A percentile compares a stretch with the other conserved stretches of the same genome.
phyloP scores from a whole-genome alignment of 2,329 filamentous ascomycete species.

The Curvularia sp. region DNA sequence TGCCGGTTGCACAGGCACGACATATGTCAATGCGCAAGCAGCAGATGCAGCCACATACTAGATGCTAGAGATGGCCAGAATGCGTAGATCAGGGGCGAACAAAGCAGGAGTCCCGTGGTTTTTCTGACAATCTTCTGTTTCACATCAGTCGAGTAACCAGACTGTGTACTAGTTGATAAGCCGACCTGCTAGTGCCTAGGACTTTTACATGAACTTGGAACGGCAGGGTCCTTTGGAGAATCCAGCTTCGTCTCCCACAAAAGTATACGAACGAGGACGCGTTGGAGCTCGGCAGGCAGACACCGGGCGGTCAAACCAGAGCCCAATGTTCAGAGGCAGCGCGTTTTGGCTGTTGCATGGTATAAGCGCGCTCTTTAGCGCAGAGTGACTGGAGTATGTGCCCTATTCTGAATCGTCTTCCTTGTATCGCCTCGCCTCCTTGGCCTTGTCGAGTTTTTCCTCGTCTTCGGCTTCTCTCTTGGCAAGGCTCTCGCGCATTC shows the following conservation, averaged over 20 bases:
- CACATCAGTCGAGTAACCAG: not conserved
- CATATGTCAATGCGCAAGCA: not conserved
- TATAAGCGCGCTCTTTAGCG: conserved; percentile 1
- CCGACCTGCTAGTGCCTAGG: conserved; percentile 6
- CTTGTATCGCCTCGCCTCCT: conserved; percentile 34
- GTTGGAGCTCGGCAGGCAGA: not conserved
- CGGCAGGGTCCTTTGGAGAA: not conserved
- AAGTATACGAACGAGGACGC: not conserved
- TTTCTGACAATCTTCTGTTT: conserved; percentile 1
- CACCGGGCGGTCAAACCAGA: not conserved
- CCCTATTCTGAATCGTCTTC: conserved; percentile 43
- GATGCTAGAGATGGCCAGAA: not conserved
- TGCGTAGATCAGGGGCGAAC: not conserved
- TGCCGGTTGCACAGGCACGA: not conserved
- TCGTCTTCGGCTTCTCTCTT: conserved; percentile 52
- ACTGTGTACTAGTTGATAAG: conserved; percentile 1
- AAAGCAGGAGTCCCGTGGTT: not conserved
- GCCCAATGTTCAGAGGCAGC: not conserved
- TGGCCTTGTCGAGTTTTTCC: conserved; percentile 32
- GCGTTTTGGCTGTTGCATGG: not conserved
- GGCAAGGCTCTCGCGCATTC: conserved; percentile 56
- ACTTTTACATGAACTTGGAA: not conserved
- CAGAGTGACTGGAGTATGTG: not conserved
- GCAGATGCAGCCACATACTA: not conserved
- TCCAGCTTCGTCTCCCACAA: not conserved